phyloP scores from a whole-genome alignment of 2,329 filamentous ascomycete species.

The Neonectria coccinea region DNA sequence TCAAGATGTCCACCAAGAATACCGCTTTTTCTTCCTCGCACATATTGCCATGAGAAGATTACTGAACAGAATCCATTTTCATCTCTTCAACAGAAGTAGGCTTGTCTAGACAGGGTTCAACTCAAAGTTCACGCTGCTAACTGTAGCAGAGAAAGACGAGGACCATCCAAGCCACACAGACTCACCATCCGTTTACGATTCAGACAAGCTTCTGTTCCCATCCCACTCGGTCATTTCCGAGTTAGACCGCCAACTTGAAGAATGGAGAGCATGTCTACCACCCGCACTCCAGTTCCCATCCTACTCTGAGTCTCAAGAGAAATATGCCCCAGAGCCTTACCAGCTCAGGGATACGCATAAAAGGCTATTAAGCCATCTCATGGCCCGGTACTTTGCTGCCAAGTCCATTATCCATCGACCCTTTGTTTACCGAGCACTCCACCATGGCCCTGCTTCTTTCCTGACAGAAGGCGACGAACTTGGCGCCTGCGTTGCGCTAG shows the following conservation, averaged over 20 bases:
- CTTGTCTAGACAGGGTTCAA: no score
- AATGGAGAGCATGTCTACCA: conserved; percentile 32
- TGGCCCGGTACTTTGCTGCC: conserved; percentile 13
- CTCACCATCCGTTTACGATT: background rate
- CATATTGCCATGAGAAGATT: conserved; percentile 34
- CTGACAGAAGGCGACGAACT: conserved; percentile 10
- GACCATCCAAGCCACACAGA: background rate
- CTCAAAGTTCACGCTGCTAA: background rate
- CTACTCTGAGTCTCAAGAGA: conserved; percentile 8
- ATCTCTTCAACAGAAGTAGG: conserved; percentile 32
- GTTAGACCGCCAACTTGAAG: conserved; percentile 34
- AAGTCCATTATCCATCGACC: conserved; percentile 25
- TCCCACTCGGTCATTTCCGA: conserved; percentile 27
- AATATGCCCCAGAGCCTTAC: background rate
- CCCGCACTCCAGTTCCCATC: conserved; percentile 14
- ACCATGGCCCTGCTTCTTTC: background rate
- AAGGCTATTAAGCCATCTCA: conserved; percentile 14
- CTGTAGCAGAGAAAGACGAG: conserved; percentile 3
- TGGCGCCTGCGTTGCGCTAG: conserved; percentile 19
- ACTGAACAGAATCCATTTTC: conserved; percentile 30
- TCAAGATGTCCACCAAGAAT: conserved; percentile 24
- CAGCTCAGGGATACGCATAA: conserved; percentile 6
- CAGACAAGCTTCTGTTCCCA: conserved; percentile 4
- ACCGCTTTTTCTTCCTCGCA: conserved; percentile 35
- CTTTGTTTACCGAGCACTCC: conserved; percentile 27